These are phyloP conservation scores for Cyberlindnera galapagoensis DNA, from an alignment of 805 yeast species.

Conservation along the genomic window DNA sequence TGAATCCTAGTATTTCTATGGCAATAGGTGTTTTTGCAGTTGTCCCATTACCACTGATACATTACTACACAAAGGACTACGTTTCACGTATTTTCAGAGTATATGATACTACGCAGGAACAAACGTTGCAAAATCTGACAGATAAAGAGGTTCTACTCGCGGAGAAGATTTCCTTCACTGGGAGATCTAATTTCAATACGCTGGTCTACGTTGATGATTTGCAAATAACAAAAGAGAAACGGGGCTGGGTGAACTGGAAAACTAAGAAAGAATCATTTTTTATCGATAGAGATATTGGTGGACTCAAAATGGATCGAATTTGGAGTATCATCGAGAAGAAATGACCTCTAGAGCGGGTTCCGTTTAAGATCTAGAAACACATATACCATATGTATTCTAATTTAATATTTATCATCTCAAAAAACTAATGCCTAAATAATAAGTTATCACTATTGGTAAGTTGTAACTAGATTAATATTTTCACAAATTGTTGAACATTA, in stretches of 20 bases:
- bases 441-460: too few relatives aligned
- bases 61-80: constrained; percentile 53
- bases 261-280: constrained; percentile 37
- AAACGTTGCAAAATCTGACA: constrained; percentile 55
- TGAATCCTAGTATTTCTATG: constrained; percentile 44
- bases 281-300: constrained; percentile 71
- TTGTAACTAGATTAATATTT: too few relatives aligned
- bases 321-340: constrained; percentile 78
- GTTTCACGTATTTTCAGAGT: constrained; percentile 68
- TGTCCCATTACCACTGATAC: constrained; percentile 51
- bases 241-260: constrained; percentile 45
- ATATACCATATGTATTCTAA: too few relatives aligned
- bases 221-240: constrained; percentile 32
- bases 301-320: constrained; percentile 74
- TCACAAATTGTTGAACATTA: too few relatives aligned
- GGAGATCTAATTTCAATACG: constrained; percentile 58
- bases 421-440: too few relatives aligned
- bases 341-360: too few relatives aligned
- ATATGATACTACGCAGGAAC: constrained; percentile 53
- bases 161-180: constrained; percentile 63
- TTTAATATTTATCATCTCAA: too few relatives aligned
- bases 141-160: constrained; percentile 58
- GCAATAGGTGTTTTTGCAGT: constrained; percentile 36
- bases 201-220: constrained; percentile 47
- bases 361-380: too few relatives aligned